phyloP scores from a whole-genome alignment of 2,329 filamentous ascomycete genomes.

The Colletotrichum liriopes region DNA sequence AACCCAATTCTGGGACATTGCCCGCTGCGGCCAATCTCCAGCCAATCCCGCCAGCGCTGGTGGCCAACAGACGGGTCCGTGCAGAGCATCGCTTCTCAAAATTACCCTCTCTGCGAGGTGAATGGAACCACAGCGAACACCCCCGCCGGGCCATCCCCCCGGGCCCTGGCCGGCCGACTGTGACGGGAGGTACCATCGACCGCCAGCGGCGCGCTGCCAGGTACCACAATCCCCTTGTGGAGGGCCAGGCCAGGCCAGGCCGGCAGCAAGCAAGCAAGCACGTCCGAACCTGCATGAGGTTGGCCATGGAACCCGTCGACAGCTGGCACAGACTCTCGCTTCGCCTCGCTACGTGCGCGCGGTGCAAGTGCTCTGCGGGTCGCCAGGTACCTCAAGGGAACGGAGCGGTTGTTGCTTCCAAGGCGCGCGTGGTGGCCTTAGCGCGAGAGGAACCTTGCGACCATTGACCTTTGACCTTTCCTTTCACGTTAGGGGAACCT shows the following conservation, averaged over 20 bases:
- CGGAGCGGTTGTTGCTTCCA: constrained; percentile 29
- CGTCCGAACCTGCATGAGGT: not conserved
- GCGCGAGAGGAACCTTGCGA: constrained; percentile 36
- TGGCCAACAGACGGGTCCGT: constrained; percentile 31
- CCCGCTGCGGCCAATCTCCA: constrained; percentile 34
- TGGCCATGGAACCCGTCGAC: not conserved
- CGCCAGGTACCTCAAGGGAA: not conserved
- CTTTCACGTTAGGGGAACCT: constrained; percentile 41
- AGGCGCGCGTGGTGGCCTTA: constrained; percentile 36
- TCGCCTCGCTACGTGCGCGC: constrained; percentile 9
- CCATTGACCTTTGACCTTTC: constrained; percentile 36
- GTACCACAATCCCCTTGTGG: constrained; percentile 1
- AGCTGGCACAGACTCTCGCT: constrained; percentile 21
- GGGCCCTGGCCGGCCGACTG: constrained; percentile 28
- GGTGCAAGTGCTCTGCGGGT: constrained; percentile 8
- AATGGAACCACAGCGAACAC: constrained; percentile 22
- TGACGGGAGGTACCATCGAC: not conserved
- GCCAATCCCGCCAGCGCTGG: constrained; percentile 32
- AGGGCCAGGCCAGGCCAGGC: not conserved
- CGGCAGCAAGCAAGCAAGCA: constrained; percentile 1
- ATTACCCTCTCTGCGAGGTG: constrained; percentile 8
- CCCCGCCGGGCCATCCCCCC: constrained; percentile 12
- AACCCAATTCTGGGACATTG: constrained; percentile 39
- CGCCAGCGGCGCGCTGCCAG: not conserved
- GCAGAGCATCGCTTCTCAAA: constrained; percentile 22